Evolutionary conservation across 2,329 filamentous ascomycete species (phyloP).

Genomic region (Zasmidium angulare): DNA sequence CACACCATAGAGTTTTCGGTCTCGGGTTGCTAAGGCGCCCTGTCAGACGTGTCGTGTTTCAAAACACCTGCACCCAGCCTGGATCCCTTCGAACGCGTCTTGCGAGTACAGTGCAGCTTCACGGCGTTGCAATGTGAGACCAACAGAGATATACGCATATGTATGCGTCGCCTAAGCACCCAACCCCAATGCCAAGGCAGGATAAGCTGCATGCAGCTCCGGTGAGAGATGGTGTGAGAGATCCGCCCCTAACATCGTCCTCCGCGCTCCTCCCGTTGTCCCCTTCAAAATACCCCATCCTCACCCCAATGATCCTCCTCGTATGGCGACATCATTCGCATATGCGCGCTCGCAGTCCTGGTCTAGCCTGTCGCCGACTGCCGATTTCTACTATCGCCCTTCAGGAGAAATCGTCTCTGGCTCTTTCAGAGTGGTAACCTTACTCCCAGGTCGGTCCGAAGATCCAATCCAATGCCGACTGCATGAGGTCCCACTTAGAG

Average conservation of each 20-base stretch:
- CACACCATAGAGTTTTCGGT: not conserved
- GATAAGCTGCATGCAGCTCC: not conserved
- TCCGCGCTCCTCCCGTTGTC: not conserved
- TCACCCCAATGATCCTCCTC: not conserved
- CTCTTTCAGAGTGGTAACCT: constrained; percentile 15
- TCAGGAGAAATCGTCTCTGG: constrained; percentile 16
- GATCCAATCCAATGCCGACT: constrained; percentile 19
- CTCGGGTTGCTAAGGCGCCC: not conserved
- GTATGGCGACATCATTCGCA: constrained; percentile 15
- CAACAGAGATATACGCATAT: not conserved
- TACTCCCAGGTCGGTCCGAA: constrained; percentile 15
- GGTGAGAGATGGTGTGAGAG: not conserved
- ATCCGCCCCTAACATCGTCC: not conserved
- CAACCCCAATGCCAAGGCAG: not conserved
- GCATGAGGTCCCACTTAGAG: constrained; percentile 14
- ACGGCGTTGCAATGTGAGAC: not conserved
- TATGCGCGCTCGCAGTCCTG: constrained; percentile 11
- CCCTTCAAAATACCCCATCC: not conserved
- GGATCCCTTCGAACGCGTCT: too few relatives aligned
- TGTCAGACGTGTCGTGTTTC: not conserved
- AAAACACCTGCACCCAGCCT: too few relatives aligned
- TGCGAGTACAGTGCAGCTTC: not conserved
- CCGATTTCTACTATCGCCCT: constrained; percentile 20
- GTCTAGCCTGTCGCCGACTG: constrained; percentile 13
- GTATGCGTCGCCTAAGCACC: not conserved